Evolutionary conservation across 164 flowering plant species (phyloP).

Genomic region (Magnolia kwangsiensis): DNA sequence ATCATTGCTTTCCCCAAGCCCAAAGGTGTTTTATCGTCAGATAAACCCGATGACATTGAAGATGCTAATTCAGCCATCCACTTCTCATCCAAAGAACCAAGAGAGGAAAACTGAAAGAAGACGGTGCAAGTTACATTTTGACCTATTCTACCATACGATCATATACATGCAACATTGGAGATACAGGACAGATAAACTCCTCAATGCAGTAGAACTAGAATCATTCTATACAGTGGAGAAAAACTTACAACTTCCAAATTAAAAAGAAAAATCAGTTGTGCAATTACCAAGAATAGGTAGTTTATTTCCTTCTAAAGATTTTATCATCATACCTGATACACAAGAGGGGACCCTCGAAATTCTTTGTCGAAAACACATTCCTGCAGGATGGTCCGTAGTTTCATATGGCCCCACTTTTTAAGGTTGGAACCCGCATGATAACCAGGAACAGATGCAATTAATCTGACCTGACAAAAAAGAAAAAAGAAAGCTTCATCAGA

Average conservation of each 20-base stretch:
- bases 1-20: slow-evolving; percentile 78
- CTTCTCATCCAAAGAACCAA: slow-evolving; percentile 98
- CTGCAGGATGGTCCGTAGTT: slow-evolving; percentile 71
- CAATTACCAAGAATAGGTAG: no score
- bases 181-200: not conserved
- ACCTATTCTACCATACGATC: not conserved
- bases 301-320: no score
- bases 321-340: slow-evolving; percentile 65
- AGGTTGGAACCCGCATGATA: slow-evolving; percentile 77
- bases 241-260: not conserved
- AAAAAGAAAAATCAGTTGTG: no score
- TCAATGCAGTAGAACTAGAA: not conserved
- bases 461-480: slow-evolving; percentile 46
- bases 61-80: slow-evolving; percentile 91
- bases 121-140: slow-evolving; percentile 6
- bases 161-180: not conserved
- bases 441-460: slow-evolving; percentile 98
- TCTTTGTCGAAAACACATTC: slow-evolving; percentile 66
- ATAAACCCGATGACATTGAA: slow-evolving; percentile 81
- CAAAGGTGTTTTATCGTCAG: slow-evolving; percentile 70
- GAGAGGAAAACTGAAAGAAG: slow-evolving; percentile 80
- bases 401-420: slow-evolving; percentile 98
- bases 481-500: not conserved
- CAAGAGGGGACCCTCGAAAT: slow-evolving; percentile 75
- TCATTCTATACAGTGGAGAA: not conserved